These are phyloP conservation scores for Persicaria maculosa DNA, from an alignment of 148 eudicot species.

Conservation along the genomic window DNA sequence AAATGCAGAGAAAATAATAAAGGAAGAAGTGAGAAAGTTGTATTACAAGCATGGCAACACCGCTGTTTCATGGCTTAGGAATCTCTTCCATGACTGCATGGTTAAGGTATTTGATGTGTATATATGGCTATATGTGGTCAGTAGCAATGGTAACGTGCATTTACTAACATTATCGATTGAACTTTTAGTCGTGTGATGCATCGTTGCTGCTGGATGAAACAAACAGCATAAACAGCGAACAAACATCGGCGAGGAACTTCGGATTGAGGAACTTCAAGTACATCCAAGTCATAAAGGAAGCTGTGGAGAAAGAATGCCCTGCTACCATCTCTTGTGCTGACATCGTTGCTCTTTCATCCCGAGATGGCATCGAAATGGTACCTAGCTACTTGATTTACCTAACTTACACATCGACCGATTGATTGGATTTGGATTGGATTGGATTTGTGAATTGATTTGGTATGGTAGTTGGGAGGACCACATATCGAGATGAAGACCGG, in stretches of 20 bases:
- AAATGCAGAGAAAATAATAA: slow-evolving; percentile 56
- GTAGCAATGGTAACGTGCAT: too few relatives aligned
- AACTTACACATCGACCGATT: too few relatives aligned
- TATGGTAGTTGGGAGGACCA: slow-evolving; percentile 59
- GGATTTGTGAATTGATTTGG: neutral
- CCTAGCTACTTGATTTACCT: too few relatives aligned
- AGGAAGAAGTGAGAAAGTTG: slow-evolving; percentile 45
- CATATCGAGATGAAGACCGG: slow-evolving; percentile 68
- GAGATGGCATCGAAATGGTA: slow-evolving; percentile 71
- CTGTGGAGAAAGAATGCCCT: slow-evolving; percentile 67
- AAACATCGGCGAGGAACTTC: slow-evolving; percentile 34
- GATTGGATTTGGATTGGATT: too few relatives aligned
- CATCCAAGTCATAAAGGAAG: slow-evolving; percentile 49
- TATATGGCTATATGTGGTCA: too few relatives aligned
- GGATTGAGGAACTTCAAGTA: slow-evolving; percentile 92
- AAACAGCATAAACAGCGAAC: slow-evolving; percentile 36
- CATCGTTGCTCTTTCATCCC: slow-evolving; percentile 69
- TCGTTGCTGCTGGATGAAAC: slow-evolving; percentile 41
- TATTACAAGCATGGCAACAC: slow-evolving; percentile 75
- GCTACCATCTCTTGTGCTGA: slow-evolving; percentile 79
- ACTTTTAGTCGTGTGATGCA: slow-evolving; percentile 69
- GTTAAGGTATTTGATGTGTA: slow-evolving; percentile 43
- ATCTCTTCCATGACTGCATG: slow-evolving; percentile 84
- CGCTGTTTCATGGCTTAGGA: slow-evolving; percentile 85
- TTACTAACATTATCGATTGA: too few relatives aligned